Evolutionary conservation across 345 rosid genomes (phyloP), one percentile per base, ranked within the genome.

Genomic region (Atalantia buxifolia): DNA sequence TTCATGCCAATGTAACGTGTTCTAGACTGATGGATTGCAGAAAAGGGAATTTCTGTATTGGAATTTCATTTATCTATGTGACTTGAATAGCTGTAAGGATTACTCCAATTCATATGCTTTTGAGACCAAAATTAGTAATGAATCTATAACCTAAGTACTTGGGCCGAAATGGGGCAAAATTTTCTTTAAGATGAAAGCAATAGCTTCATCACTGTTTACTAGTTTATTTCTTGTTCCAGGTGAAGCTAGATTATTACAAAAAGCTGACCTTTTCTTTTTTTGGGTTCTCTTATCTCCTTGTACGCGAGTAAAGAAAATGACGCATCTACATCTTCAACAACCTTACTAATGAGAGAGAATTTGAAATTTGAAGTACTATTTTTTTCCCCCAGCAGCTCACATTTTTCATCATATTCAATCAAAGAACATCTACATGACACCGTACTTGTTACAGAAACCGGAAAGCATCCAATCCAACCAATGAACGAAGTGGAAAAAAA

Each of bases 11-110:
- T 83, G 71, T 74, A 77, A 66, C 66, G 28, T 22, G 74, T 62
- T 31, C 12, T 59, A 30, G 56, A 71, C 48, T 42, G 69, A 38
- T 31, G 27, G 31, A 63, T 64, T 2, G 33, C 25, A 33, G 72
- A 25, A 65, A 56, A 59, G 77, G 72, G 72, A 55, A 57, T 66
- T 64, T 48, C 77, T 72, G 72, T 38, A 62, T 21, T 60, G 76
- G 86, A 68, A 81, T 59, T 69, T 76, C 68, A 9, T 68, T 75
- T 57, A 24, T 30, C 57, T 30, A 61, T 74, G 71, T 50, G 38
- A 80, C 72, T 69, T 78, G 66, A 78, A 45, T 70, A 65, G 69
- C 66, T 77, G 79, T 40, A 74, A 77, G 77, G 56, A 66, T 48
- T 10, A 71, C 72, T 45, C 22, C 25, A 22, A 42, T 66, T 55